These are phyloP conservation scores for Ceratobasidium sp. DNA, from an alignment of 1,284 basidiomycete genomes.

Conservation along the genomic window DNA sequence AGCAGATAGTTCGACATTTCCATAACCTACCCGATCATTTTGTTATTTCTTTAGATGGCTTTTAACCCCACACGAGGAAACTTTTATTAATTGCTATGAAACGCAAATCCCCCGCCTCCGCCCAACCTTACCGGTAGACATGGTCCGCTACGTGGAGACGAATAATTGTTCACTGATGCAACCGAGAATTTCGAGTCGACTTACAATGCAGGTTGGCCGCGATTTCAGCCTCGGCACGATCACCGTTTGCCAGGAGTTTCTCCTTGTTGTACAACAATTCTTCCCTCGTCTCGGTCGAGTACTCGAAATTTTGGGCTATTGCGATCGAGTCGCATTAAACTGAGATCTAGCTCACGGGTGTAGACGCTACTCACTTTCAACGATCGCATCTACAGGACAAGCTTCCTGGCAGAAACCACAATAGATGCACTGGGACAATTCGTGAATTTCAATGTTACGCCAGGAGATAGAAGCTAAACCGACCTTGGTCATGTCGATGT, in stretches of 20 bases:
- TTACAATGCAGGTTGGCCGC: slow-evolving; percentile 90
- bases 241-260: slow-evolving; percentile 95
- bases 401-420: slow-evolving; percentile 99
- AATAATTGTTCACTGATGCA: slow-evolving; percentile 42
- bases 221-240: slow-evolving; percentile 96
- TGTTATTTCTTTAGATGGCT: slow-evolving; percentile 17
- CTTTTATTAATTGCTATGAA: slow-evolving; percentile 43
- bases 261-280: slow-evolving; percentile 99
- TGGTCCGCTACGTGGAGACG: slow-evolving; percentile 65
- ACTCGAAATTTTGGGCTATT: slow-evolving; percentile 94
- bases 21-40: background rate
- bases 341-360: slow-evolving; percentile 31
- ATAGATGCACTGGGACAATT: slow-evolving; percentile 81
- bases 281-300: slow-evolving; percentile 97
- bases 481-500: slow-evolving; percentile 72
- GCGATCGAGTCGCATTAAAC: slow-evolving; percentile 33
- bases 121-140: slow-evolving; percentile 65
- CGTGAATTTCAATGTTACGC: background rate
- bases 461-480: slow-evolving; percentile 3
- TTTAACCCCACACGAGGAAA: slow-evolving; percentile 20
- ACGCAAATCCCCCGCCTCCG: slow-evolving; percentile 1
- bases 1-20: background rate
- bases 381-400: slow-evolving; percentile 99
- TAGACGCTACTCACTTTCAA: slow-evolving; percentile 86
- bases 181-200: slow-evolving; percentile 53